Evolutionary conservation across 164 flowering plant genomes (phyloP), one percentile per base, ranked within the genome.

Genomic region (Protea cynaroides): DNA sequence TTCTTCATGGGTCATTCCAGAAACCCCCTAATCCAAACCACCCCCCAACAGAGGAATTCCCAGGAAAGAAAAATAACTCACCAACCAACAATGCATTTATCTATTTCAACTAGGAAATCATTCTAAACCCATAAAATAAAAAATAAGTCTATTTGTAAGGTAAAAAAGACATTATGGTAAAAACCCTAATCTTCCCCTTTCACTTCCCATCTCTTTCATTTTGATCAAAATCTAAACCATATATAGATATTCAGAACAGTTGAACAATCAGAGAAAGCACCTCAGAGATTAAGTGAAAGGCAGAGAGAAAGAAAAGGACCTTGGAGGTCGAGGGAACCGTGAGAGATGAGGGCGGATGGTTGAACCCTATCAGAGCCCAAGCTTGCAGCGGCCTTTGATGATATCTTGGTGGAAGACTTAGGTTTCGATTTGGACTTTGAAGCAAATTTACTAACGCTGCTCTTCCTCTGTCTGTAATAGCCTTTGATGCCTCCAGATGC

Each of bases 391-490:
- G 69, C 62, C 3, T 37, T 59, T 9, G 79, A 69, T 0, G 76
- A 22, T 17, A 58, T 63, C 18, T 61, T 19, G n/a, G 60, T 47
- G 2, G 14, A 40, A 8, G 2, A 40, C 14, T 40, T 40, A 4
- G 69, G 34, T 59, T 74, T 74, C 1, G 76, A 14, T n/a, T 47
- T 25, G 7, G 81, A 24, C 24, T 74, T 66, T 0, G 74, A 58
- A 11, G 70, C 25, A 44, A 62, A 18, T 8, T 70, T 13, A 21
- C 46, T 22, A 36, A 66, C 71, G 6, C 71, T 56, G 51, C 71
- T 77, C 85, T 92, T 88, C 83, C 65, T 79, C 75, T 89, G 90
- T 66, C 67, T 76, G 86, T 65, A 89, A 80, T 80, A 86, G 34
- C 80, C 83, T 79, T 88, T 82, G 75, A 92, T 69, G 67, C 66